Percentiles rank a stretch among this genome's conserved stretches.
Conservation (phyloP, 176 grass and related monocot species). For the Oropetium thomaeum region DNA sequence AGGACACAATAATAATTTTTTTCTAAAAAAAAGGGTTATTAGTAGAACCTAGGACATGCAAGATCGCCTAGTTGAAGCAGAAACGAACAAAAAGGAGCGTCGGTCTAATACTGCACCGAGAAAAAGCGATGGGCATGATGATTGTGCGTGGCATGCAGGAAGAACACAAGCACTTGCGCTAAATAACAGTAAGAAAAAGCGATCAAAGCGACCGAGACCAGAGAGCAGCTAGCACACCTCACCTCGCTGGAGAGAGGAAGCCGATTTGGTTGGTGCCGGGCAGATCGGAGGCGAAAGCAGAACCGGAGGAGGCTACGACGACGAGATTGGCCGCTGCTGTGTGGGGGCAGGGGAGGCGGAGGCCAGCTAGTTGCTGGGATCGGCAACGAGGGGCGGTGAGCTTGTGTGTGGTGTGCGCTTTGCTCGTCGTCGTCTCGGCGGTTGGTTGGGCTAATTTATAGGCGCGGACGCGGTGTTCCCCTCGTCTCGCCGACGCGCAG, state of each 20-base stretch:
- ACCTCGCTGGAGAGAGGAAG: conserved; percentile 10
- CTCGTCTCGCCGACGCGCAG: conserved; percentile 17
- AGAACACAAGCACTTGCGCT: neutral
- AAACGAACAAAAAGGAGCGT: conserved; percentile 42
- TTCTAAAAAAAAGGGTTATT: neutral
- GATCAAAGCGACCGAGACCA: conserved; percentile 9
- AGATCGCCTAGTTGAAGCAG: conserved; percentile 27
- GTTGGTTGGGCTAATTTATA: conserved; percentile 75
- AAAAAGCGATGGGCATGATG: conserved; percentile 21
- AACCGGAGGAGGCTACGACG: neutral
- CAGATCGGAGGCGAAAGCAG: conserved; percentile 13
- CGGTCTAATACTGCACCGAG: neutral
- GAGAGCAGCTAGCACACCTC: too few relatives aligned
- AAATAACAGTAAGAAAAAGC: neutral
- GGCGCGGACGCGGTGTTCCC: neutral
- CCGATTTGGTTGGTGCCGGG: neutral
- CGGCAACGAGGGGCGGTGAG: neutral
- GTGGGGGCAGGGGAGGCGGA: neutral
- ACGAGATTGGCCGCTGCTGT: conserved; percentile 6
- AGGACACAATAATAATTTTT: conserved; percentile 30
- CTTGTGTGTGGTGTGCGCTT: too few relatives aligned
- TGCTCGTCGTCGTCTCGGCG: neutral
- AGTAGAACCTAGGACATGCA: too few relatives aligned
- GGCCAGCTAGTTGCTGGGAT: neutral
- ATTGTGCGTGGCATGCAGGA: conserved; percentile 29